Evolutionary conservation across 148 eudicot species (phyloP), one percentile per base, ranked within the genome.

Genomic region (Rhododendron ovatum): DNA sequence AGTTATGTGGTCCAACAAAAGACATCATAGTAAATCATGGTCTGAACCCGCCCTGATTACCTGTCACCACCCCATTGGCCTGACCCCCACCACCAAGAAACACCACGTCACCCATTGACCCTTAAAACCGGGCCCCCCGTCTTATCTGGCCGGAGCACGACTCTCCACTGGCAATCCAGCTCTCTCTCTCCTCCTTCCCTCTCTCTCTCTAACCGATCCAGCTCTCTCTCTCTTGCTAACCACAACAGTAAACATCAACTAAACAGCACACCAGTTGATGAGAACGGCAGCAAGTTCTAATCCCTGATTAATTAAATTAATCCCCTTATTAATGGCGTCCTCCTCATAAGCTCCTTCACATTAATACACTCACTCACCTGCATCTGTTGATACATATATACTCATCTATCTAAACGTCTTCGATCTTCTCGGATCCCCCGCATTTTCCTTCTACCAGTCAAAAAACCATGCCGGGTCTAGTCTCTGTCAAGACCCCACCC

Each of bases 401-500:
- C 45, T 41, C 57, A 3, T 14, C 59, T 9, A 15, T 15, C 73
- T 9, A 1, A 1, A 26, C 5, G 1, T 15, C 14, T 65, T 65
- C 73, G 67, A 51, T 75, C 65, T 33, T 41, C n/a, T 37, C 86
- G 51, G 80, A 24, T 47, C 47, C 85, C 11, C 20, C 75, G 45
- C 7, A 41, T 71, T 37, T 81, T 18, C 86, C n/a, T 73, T 65
- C 71, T 7, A 26, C 9, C 3, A 5, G 24, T 9, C 18, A 4
- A 71, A 43, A 50, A 37, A 9, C 85, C 61, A 95, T 95, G 98
- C 98, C 98, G 13, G 98, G 98, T 2, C 67, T 95, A 78, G 98
- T 95, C 45, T 95, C 98, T 5, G 94, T 93, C 20, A 94, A 95
- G 82, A 93, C 98, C 4, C 97, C 98, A 4, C 95, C 98, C 4